Conservation (phyloP, 306 rosid species). For the Rubus parviflorus region DNA sequence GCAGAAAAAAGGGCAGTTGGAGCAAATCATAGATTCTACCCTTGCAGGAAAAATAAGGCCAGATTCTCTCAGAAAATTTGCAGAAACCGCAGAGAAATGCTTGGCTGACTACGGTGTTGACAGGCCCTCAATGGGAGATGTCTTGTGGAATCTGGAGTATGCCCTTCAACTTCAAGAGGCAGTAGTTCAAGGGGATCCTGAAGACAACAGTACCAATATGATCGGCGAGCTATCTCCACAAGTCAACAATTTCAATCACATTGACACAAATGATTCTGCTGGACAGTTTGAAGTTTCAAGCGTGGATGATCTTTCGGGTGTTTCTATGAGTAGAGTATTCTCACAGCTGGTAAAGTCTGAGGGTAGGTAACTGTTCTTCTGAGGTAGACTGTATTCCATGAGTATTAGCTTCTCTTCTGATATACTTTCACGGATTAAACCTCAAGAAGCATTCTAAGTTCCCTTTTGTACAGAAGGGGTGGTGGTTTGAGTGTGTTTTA, state of each 20-base stretch:
- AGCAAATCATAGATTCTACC: constrained; percentile 64
- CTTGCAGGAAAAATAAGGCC: constrained; percentile 68
- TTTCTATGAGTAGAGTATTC: constrained; percentile 88
- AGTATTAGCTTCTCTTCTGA: constrained; percentile 22
- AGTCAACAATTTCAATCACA: constrained; percentile 54
- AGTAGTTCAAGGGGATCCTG: constrained; percentile 60
- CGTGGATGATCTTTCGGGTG: constrained; percentile 78
- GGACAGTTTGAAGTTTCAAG: constrained; percentile 39
- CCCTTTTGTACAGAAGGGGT: constrained; percentile 29
- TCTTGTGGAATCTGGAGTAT: constrained; percentile 80
- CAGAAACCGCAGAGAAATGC: constrained; percentile 89
- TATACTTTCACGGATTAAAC: constrained; percentile 18
- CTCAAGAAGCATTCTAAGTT: constrained; percentile 20
- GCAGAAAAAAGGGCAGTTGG: constrained; percentile 80
- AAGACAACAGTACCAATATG: constrained; percentile 83
- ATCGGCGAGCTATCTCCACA: constrained; percentile 81
- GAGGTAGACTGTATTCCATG: constrained; percentile 11
- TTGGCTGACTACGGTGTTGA: constrained; percentile 81
- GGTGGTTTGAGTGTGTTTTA: constrained; percentile 27
- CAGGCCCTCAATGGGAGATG: constrained; percentile 92
- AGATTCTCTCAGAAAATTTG: constrained; percentile 81
- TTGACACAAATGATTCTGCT: constrained; percentile 43
- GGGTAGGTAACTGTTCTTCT: constrained; percentile 55
- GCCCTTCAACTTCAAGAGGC: constrained; percentile 88
- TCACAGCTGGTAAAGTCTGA: constrained; percentile 85